Conservation (phyloP, 495 filamentous ascomycete species). For the Sporormia fimetaria region DNA sequence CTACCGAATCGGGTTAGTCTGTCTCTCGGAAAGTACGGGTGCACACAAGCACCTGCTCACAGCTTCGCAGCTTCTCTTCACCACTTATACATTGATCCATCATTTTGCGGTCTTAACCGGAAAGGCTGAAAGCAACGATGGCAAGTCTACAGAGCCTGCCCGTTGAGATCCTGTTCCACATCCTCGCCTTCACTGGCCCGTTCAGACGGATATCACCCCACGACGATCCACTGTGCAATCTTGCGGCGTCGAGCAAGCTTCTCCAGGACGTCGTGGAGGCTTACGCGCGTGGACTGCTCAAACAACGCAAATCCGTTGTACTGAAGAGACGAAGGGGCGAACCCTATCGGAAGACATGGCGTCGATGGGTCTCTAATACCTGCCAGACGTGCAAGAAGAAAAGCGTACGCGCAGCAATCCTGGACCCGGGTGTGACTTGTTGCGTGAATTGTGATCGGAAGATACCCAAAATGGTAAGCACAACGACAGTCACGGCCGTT, state of each 20-base stretch:
- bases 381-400: slow-evolving; percentile 10
- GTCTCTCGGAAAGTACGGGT: too few species aligned
- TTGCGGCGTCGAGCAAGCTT: slow-evolving; percentile 1
- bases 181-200: slow-evolving; percentile 7
- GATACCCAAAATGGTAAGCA: slow-evolving; percentile 9
- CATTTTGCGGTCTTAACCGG: too few species aligned
- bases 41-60: too few species aligned
- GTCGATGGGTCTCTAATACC: slow-evolving; percentile 4
- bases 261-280: slow-evolving; percentile 11
- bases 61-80: too few species aligned
- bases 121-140: too few species aligned
- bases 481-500: background rate
- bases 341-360: slow-evolving; percentile 7
- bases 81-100: too few species aligned
- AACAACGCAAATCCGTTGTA: slow-evolving; percentile 1
- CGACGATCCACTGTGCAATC: slow-evolving; percentile 3
- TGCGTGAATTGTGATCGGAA: slow-evolving; percentile 10
- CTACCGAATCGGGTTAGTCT: too few species aligned
- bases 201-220: slow-evolving; percentile 1
- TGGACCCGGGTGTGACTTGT: slow-evolving; percentile 8
- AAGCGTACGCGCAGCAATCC: slow-evolving; percentile 6
- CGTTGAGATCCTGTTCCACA: slow-evolving; percentile 9
- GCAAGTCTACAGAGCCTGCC: slow-evolving; percentile 7
- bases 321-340: background rate
- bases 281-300: slow-evolving; percentile 12